Conservation (phyloP, 345 rosid species). For the Gossypium rotundifolium region DNA sequence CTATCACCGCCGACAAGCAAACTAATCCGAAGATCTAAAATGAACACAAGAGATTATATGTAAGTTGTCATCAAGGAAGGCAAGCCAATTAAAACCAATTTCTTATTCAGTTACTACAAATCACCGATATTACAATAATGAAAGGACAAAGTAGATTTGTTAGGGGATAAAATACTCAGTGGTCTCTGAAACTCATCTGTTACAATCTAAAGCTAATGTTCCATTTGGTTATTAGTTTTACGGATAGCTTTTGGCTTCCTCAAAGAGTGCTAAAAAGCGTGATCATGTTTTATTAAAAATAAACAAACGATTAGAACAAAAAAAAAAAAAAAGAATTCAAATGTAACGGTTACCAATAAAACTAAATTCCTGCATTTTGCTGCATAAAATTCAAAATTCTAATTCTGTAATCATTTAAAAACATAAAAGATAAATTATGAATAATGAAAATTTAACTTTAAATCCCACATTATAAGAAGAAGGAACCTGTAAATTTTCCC, state of each 20-base stretch:
- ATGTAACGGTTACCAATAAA: no score
- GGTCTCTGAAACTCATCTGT: neutral
- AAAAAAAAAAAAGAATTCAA: no score
- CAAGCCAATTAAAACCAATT: neutral
- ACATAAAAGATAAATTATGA: neutral
- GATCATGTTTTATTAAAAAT: neutral
- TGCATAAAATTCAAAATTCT: neutral
- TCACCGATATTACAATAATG: neutral
- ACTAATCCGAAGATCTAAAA: slow-evolving; percentile 69
- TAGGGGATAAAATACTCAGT: neutral
- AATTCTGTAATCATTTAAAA: neutral
- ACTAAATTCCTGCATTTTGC: neutral
- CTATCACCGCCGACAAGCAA: slow-evolving; percentile 95
- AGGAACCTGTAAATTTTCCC: slow-evolving; percentile 71
- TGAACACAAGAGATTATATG: neutral
- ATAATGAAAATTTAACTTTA: neutral
- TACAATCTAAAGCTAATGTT: neutral
- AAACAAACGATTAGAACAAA: neutral
- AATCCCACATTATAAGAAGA: neutral
- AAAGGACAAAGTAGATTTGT: neutral
- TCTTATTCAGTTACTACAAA: neutral
- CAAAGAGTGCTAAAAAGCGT: no score
- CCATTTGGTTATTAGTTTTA: no score
- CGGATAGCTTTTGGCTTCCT: no score
- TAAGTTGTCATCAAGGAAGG: neutral